Base-by-base conservation (phyloP, 2,329 filamentous ascomycete genomes). In the Ustilaginoidea virens region DNA sequence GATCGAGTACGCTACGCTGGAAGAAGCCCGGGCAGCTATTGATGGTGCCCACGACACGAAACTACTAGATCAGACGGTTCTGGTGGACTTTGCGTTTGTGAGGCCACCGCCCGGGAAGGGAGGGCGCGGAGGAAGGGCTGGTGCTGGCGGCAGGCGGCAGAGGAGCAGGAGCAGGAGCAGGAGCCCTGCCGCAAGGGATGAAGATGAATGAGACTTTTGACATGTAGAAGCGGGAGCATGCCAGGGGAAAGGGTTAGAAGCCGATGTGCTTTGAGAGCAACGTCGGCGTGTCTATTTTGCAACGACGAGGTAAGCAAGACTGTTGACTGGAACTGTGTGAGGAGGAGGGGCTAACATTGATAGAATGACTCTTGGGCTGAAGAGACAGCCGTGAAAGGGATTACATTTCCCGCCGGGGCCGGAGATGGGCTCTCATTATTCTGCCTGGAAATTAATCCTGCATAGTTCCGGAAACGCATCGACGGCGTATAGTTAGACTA, bases 61-160 rank as follows among this genome's bases (percentile, higher is more conserved):
- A 52, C 60, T 90, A 32, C 67, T 90, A 25, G 81, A 90, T 43
- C 80, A 90, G 62, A 82, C 76, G 6, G 67, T 90, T 38, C 60
- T 68, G 34, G 80, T 87, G 35, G 81, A 90, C 56, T 90, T 85
- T 53, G 82, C 80, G 1, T 90, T 90, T 48, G 81, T 90, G 34
- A 63, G 81, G 27, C 81, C 81, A 33, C 80, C 80, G 11, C 78
- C 75, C 12, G 66, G 61, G 32, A 53, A 56, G 28, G 52, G 49
- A 3, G 54, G 52, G 1, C 46, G 51, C 2, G 47, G 48, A 7
- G 55, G 53, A 13, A 50, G 56, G 18, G 49, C 41, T 4, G 47
- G 52, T 3, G 54, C 55, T 11, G 14, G 26, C 7, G 30, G 27
- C 9, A 27, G 61, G 19, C 53, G 58, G 35, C 55, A 58, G 21